A percentile compares a stretch with the other conserved stretches of the same genome.
These are phyloP conservation scores for Gentiana macrophylla DNA, from an alignment of 257 asterid species.

Conservation along the genomic window DNA sequence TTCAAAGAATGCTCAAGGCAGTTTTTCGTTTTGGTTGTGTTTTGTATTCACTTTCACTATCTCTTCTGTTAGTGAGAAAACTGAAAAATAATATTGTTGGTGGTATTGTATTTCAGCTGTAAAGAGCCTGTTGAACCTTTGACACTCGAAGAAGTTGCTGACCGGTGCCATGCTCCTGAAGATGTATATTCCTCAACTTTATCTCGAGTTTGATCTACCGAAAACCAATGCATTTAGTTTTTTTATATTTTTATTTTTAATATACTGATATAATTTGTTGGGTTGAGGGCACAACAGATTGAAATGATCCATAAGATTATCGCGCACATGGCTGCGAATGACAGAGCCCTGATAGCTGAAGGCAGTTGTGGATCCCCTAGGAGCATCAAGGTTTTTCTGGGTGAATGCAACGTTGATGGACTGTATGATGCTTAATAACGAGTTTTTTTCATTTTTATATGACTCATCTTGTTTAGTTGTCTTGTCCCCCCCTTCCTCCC, in stretches of 20 bases:
- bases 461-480: too few species aligned
- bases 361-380: slow-evolving; percentile 95
- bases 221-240: not conserved
- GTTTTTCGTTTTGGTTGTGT: too few species aligned
- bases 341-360: slow-evolving; percentile 95
- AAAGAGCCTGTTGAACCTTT: slow-evolving; percentile 88
- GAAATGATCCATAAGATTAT: slow-evolving; percentile 96
- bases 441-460: too few species aligned
- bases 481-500: too few species aligned
- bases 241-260: not conserved
- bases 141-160: slow-evolving; percentile 81
- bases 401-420: slow-evolving; percentile 88
- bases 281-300: slow-evolving; percentile 44
- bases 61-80: not conserved
- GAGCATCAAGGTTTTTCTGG: slow-evolving; percentile 82
- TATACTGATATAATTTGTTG: not conserved
- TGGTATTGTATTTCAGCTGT: slow-evolving; percentile 39
- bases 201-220: slow-evolving; percentile 2
- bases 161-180: slow-evolving; percentile 66
- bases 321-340: slow-evolving; percentile 95
- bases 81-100: slow-evolving; percentile 3
- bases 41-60: not conserved
- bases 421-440: slow-evolving; percentile 43
- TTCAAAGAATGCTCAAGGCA: too few species aligned
- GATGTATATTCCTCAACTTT: slow-evolving; percentile 35